A percentile compares a stretch with the other conserved stretches of the same genome.
phyloP scores from a whole-genome alignment of 768 basidiomycete species.

The Hericium coralloides region DNA sequence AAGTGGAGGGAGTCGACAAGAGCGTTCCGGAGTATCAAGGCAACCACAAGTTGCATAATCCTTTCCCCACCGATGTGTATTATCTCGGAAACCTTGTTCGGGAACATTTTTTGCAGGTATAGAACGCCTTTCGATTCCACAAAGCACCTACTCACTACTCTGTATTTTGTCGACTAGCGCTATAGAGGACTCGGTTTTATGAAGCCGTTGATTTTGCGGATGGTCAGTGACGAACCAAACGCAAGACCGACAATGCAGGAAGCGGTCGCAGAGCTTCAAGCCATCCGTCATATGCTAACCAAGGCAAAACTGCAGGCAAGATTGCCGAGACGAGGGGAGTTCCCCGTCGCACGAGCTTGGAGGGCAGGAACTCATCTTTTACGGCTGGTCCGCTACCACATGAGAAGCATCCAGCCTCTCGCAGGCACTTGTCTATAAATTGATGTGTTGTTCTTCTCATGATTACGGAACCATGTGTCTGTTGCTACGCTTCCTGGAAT shows the following conservation, averaged over 20 bases:
- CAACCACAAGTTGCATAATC: constrained; percentile 1
- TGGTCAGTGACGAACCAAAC: neutral
- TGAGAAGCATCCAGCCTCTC: too few species aligned
- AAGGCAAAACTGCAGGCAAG: neutral
- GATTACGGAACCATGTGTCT: too few species aligned
- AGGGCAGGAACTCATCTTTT: neutral
- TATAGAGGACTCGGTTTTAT: neutral
- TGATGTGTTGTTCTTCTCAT: too few species aligned
- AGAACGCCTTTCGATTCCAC: neutral
- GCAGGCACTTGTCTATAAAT: too few species aligned
- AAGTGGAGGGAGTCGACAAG: constrained; percentile 10
- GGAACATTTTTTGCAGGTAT: constrained; percentile 8
- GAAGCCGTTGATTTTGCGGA: neutral
- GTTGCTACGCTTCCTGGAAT: too few species aligned
- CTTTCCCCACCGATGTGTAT: constrained; percentile 17
- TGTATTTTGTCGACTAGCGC: neutral
- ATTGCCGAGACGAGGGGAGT: neutral
- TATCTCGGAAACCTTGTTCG: constrained; percentile 14
- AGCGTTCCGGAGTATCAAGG: constrained; percentile 15
- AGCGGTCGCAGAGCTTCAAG: neutral
- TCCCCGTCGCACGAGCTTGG: neutral
- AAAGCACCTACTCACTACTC: too few species aligned
- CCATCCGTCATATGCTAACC: neutral
- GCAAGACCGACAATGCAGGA: neutral
- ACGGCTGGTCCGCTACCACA: neutral